These are phyloP conservation scores for Pyricularia pennisetigena DNA, from an alignment of 2,329 filamentous ascomycete genomes.

Conservation along the genomic window DNA sequence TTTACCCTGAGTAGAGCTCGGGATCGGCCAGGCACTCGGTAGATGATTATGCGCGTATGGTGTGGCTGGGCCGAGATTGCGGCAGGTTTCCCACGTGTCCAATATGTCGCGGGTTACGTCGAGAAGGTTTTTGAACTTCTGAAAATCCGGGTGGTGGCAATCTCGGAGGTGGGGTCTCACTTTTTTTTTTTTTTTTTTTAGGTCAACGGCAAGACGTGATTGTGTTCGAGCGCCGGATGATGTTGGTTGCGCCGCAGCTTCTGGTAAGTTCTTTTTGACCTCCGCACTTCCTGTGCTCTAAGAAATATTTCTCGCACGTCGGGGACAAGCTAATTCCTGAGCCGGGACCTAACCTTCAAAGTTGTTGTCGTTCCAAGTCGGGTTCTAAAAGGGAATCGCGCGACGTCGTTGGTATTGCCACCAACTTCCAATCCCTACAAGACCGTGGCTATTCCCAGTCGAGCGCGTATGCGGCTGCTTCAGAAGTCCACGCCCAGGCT, in stretches of 20 bases:
- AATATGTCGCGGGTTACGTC: neutral
- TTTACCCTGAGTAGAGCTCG: neutral
- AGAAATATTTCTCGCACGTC: neutral
- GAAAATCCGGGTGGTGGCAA: constrained; percentile 1
- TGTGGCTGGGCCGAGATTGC: neutral
- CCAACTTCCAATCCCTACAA: neutral
- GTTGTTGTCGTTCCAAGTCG: neutral
- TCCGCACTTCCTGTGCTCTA: neutral
- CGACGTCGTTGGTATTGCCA: neutral
- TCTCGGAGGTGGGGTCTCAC: neutral
- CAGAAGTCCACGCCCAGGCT: neutral
- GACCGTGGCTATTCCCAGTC: neutral
- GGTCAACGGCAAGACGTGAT: neutral
- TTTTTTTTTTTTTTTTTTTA: neutral
- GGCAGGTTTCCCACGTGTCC: neutral
- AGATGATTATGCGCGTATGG: neutral
- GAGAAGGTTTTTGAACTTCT: neutral
- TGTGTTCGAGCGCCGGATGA: neutral
- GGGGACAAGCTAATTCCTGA: neutral
- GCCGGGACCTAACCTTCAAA: neutral
- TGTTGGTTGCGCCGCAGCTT: neutral
- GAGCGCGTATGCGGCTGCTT: neutral
- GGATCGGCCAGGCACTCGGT: neutral
- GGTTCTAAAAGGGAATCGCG: neutral
- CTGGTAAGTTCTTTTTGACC: neutral